Evolutionary conservation across 2,329 filamentous ascomycete species (phyloP), one percentile per base, ranked within the genome.

Genomic region (Trichoderma semiorbis): DNA sequence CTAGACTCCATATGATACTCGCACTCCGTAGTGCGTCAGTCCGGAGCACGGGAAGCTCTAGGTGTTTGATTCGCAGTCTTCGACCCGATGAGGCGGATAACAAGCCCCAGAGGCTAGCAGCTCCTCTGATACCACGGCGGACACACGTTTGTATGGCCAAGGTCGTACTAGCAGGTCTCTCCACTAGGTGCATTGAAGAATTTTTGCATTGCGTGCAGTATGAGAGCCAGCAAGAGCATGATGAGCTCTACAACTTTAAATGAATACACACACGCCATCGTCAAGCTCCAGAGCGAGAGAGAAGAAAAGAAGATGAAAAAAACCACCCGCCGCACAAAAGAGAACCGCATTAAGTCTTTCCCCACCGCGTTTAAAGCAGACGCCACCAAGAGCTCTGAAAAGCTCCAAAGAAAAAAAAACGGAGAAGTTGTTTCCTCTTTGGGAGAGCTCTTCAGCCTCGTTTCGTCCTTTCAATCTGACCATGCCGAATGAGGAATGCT

Each of bases 381-480:
- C 66, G 53, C 55, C 55, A 60, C 55, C 6, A 53, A 50, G 26
- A 64, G 61, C 61, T 64, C 36, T 18, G 16, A 47, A 53, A 21
- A 26, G n/a, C 47, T 24, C 47, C 47, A 65, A 16, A 69, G 21
- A 26, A 60, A 43, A 60, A 58, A 47, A 50, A 61, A 6, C 53
- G 66, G 39, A 47, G 64, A 72, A 36, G 58, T 67, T n/a, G 5
- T 65, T 71, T 50, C 61, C 53, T 71, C n/a, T 66, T 71, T 39
- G 30, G 61, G 53, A 65, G 28, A 43, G 43, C 39, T 67, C 63
- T 67, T 72, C 70, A 72, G 70, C 70, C 70, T 72, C 70, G 60
- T 72, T 50, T 63, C 36, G 64, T 57, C 53, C 53, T 28, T 39
- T 14, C 10, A 24, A 26, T 34, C 7, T 11, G 58, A 70, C 58